These are phyloP conservation scores for Clitoria ternatea DNA, from an alignment of 306 rosid species.

Conservation along the genomic window DNA sequence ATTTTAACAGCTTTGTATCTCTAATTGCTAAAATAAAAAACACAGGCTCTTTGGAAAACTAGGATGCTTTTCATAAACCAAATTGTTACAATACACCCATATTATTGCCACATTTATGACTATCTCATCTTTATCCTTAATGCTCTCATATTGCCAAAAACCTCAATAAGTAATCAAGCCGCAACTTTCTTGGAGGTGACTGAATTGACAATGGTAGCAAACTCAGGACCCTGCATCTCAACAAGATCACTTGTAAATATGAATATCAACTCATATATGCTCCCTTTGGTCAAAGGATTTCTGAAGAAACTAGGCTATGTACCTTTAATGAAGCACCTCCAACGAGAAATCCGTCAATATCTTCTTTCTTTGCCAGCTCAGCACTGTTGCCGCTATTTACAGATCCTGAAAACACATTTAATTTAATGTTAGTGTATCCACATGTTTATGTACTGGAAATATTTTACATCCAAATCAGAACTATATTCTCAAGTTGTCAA, in stretches of 20 bases:
- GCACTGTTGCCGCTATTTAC: slow-evolving; percentile 86
- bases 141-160: slow-evolving; percentile 34
- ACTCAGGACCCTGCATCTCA: slow-evolving; percentile 81
- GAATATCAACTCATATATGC: background rate
- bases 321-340: slow-evolving; percentile 99
- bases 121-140: slow-evolving; percentile 11
- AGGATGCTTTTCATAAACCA: slow-evolving; percentile 23
- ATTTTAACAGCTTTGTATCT: slow-evolving; percentile 22
- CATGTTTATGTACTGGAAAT: background rate
- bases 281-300: background rate
- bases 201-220: slow-evolving; percentile 78
- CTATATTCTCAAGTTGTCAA: background rate
- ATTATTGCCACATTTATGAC: slow-evolving; percentile 20
- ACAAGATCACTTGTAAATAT: slow-evolving; percentile 16
- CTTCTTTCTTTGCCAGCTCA: slow-evolving; percentile 94
- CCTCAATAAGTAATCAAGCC: slow-evolving; percentile 48
- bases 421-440: background rate
- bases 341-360: slow-evolving; percentile 95
- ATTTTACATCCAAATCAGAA: background rate
- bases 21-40: slow-evolving; percentile 24
- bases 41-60: slow-evolving; percentile 39
- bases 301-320: slow-evolving; percentile 38
- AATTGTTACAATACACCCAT: slow-evolving; percentile 8
- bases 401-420: slow-evolving; percentile 58
- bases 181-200: slow-evolving; percentile 91